A percentile compares a stretch with the other conserved stretches of the same genome.
phyloP scores from a whole-genome alignment of 768 basidiomycete species.

The Amanita rimosa region DNA sequence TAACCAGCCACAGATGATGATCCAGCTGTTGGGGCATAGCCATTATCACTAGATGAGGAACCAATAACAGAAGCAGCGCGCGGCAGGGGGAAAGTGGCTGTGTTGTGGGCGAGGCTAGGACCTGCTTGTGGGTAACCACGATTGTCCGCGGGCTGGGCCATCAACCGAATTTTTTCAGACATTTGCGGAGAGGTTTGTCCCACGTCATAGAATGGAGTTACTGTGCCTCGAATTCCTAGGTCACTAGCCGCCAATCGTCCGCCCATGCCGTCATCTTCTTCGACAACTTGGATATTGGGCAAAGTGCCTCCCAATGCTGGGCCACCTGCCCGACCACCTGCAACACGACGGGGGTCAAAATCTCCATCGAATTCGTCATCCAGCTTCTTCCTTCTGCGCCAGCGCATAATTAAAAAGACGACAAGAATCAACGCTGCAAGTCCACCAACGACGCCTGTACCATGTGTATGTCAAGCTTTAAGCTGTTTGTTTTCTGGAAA shows the following conservation, averaged over 20 bases:
- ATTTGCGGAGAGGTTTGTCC: neutral
- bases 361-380: slow-evolving; percentile 26
- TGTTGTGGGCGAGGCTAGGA: neutral
- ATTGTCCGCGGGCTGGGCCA: neutral
- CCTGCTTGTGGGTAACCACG: neutral
- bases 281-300: slow-evolving; percentile 9
- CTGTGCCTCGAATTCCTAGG: slow-evolving; percentile 18
- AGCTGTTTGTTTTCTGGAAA: neutral
- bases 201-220: slow-evolving; percentile 20
- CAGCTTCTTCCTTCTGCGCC: slow-evolving; percentile 13
- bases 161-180: slow-evolving; percentile 4
- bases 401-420: slow-evolving; percentile 16
- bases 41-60: slow-evolving; percentile 1
- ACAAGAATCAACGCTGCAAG: slow-evolving; percentile 14
- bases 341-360: slow-evolving; percentile 25
- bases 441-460: slow-evolving; percentile 20
- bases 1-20: slow-evolving; percentile 2
- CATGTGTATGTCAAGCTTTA: neutral
- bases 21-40: slow-evolving; percentile 1
- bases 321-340: slow-evolving; percentile 5
- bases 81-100: neutral
- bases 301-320: slow-evolving; percentile 9
- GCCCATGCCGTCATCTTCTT: slow-evolving; percentile 25
- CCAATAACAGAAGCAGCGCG: neutral
- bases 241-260: slow-evolving; percentile 19